These are phyloP conservation scores for Metschnikowia reukaufii DNA, from an alignment of 805 yeast species.

Conservation along the genomic window DNA sequence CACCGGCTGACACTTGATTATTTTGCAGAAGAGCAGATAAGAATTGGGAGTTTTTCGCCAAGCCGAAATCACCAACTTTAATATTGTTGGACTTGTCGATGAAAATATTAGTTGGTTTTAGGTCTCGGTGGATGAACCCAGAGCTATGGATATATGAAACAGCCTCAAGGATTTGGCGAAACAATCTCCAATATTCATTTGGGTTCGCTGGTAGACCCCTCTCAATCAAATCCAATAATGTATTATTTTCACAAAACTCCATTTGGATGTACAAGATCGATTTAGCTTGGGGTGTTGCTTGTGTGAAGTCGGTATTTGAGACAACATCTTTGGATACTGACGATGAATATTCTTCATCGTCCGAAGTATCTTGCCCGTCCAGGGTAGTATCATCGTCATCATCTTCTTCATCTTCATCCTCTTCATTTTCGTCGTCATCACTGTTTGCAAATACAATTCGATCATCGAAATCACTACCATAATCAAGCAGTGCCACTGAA, in stretches of 20 bases:
- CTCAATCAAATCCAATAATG: slow-evolving; percentile 76
- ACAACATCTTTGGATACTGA: background rate
- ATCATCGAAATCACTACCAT: slow-evolving; percentile 29
- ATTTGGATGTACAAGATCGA: slow-evolving; percentile 91
- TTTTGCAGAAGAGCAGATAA: slow-evolving; percentile 36
- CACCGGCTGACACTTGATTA: slow-evolving; percentile 36
- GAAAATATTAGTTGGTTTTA: slow-evolving; percentile 94
- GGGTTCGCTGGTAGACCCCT: slow-evolving; percentile 67
- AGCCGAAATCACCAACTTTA: slow-evolving; percentile 95
- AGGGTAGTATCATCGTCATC: slow-evolving; percentile 17
- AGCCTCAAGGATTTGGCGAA: slow-evolving; percentile 87
- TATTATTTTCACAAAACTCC: slow-evolving; percentile 97
- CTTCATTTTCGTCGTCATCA: slow-evolving; percentile 14
- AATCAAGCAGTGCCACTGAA: slow-evolving; percentile 60
- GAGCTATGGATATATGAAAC: slow-evolving; percentile 87
- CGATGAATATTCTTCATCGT: background rate
- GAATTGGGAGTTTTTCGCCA: slow-evolving; percentile 83
- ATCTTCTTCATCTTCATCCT: slow-evolving; percentile 6
- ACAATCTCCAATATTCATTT: slow-evolving; percentile 85
- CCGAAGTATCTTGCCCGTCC: background rate
- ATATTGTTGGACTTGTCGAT: slow-evolving; percentile 86
- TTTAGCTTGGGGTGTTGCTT: slow-evolving; percentile 24
- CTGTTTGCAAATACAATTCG: slow-evolving; percentile 35
- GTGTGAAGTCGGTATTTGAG: background rate
- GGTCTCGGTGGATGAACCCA: slow-evolving; percentile 92